Percentiles rank a stretch among this genome's conserved stretches.
These are phyloP conservation scores for Kondoa subrosea DNA, from an alignment of 768 basidiomycete genomes.

Conservation along the genomic window DNA sequence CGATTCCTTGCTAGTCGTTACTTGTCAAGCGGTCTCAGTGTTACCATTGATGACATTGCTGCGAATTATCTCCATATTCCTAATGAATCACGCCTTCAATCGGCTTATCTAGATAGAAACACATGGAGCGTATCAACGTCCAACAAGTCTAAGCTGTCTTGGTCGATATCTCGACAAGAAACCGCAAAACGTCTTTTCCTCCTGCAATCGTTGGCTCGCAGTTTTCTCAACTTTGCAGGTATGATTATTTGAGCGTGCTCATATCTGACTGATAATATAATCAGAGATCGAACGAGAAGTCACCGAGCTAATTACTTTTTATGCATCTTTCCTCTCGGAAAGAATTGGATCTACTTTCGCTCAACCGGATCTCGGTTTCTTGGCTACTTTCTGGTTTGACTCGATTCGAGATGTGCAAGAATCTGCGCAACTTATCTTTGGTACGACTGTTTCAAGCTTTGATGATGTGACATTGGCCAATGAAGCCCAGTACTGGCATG, in stretches of 20 bases:
- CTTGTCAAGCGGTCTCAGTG: too few relatives aligned
- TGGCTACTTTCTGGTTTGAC: conserved; percentile 62
- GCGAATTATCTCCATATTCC: too few relatives aligned
- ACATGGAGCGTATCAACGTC: too few relatives aligned
- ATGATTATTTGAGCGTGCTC: conserved; percentile 6
- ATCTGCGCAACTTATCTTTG: neutral
- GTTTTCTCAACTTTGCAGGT: conserved; percentile 62
- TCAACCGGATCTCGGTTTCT: conserved; percentile 51
- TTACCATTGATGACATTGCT: too few relatives aligned
- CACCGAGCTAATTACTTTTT: conserved; percentile 62
- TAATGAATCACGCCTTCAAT: too few relatives aligned
- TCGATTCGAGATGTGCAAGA: conserved; percentile 42
- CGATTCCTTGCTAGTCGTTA: too few relatives aligned
- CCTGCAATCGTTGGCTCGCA: conserved; percentile 50
- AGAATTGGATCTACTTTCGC: conserved; percentile 47
- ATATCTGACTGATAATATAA: too few relatives aligned
- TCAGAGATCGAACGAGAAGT: conserved; percentile 53
- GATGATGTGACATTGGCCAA: conserved; percentile 1
- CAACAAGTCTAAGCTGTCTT: conserved; percentile 39
- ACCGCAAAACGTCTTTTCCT: conserved; percentile 56
- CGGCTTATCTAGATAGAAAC: too few relatives aligned
- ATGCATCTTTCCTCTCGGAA: conserved; percentile 51
- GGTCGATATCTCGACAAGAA: conserved; percentile 55
- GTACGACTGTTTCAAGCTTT: conserved; percentile 6
- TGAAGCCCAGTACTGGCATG: neutral